Evolutionary conservation across 2,329 filamentous ascomycete species (phyloP).

Genomic region (Periglandula ipomoeae): DNA sequence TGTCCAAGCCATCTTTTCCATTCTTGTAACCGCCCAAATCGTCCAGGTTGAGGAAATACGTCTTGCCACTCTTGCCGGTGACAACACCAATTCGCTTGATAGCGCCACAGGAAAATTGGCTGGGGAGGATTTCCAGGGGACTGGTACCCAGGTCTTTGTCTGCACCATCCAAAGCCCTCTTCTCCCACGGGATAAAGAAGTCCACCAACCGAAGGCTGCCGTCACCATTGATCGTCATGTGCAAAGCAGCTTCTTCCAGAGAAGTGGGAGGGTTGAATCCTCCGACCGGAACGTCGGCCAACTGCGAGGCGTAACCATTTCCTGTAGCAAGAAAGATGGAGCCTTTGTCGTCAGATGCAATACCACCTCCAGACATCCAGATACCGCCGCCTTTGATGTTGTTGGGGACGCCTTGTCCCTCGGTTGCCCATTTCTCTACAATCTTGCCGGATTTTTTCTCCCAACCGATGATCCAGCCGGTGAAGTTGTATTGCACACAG

Average conservation of each 20-base stretch:
- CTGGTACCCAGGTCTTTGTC: constrained; percentile 41
- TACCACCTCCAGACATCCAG: constrained; percentile 31
- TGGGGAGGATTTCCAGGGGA: constrained; percentile 33
- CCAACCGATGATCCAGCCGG: constrained; percentile 41
- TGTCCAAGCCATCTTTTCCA: constrained; percentile 26
- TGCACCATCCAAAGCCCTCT: constrained; percentile 37
- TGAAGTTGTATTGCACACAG: constrained; percentile 48
- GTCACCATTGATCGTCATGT: constrained; percentile 30
- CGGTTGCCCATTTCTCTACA: constrained; percentile 31
- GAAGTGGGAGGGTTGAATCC: constrained; percentile 30
- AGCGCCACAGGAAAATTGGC: constrained; percentile 32
- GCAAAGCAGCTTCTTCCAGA: constrained; percentile 35
- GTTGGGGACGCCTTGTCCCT: constrained; percentile 28
- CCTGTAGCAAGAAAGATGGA: constrained; percentile 30
- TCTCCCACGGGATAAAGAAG: constrained; percentile 47
- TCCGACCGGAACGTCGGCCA: constrained; percentile 26
- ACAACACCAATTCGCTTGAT: constrained; percentile 38
- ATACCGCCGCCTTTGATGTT: constrained; percentile 33
- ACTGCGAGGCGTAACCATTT: constrained; percentile 32
- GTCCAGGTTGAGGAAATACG: constrained; percentile 33
- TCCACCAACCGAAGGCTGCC: constrained; percentile 37
- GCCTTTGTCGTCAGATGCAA: constrained; percentile 28
- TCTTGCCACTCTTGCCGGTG: constrained; percentile 42
- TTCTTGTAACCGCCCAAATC: constrained; percentile 32
- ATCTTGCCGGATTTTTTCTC: constrained; percentile 30